phyloP scores from a whole-genome alignment of 2,329 filamentous ascomycete species.

The Tympanopsis confertula region DNA sequence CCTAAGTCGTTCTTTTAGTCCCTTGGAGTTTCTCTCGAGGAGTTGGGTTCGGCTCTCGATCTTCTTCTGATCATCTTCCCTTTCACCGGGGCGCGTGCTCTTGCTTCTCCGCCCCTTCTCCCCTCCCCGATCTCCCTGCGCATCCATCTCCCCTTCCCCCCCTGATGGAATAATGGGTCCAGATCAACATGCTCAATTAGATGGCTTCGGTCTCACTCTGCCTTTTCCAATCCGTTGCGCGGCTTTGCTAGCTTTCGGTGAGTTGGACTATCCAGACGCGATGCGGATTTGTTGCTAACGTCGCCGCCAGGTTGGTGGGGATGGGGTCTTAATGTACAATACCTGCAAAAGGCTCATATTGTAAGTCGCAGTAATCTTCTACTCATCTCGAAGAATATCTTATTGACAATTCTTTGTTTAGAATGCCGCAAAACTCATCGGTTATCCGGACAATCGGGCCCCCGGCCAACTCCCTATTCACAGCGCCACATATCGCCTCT shows the following conservation, averaged over 20 bases:
- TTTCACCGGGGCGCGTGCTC: background rate
- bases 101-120: background rate
- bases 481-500: background rate
- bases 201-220: background rate
- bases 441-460: background rate
- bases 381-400: background rate
- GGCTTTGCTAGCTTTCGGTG: background rate
- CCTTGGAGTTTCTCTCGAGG: no score
- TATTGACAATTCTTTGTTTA: background rate
- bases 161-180: constrained; percentile 1
- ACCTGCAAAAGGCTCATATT: background rate
- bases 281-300: background rate
- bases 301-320: background rate
- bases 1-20: background rate
- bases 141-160: background rate
- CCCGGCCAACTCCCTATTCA: background rate
- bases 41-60: background rate
- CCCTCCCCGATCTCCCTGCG: background rate
- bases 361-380: background rate
- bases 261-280: background rate
- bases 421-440: background rate
- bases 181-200: constrained; percentile 1
- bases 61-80: background rate
- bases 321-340: background rate
- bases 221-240: background rate